Percentiles rank a stretch among this genome's conserved stretches.
phyloP scores from a whole-genome alignment of 2,329 filamentous ascomycete species.

The Cercospora berteroae region DNA sequence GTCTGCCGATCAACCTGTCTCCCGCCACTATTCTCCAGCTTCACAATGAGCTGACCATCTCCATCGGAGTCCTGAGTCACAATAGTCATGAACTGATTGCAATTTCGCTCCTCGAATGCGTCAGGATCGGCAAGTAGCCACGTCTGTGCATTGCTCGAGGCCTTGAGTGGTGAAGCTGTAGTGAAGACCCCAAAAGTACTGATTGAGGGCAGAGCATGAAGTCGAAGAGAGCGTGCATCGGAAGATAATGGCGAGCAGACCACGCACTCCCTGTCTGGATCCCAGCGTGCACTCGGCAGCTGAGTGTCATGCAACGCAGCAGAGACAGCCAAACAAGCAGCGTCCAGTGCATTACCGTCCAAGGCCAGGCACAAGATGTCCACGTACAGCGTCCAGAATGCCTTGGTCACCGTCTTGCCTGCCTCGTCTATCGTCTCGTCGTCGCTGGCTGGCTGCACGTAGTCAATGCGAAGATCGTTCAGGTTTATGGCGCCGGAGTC shows the following conservation, averaged over 20 bases:
- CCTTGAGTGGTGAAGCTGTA: constrained; percentile 51
- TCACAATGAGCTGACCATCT: constrained; percentile 58
- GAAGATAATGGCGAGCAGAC: constrained; percentile 66
- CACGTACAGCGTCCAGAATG: constrained; percentile 93
- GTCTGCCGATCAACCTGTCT: constrained; percentile 63
- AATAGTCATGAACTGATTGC: constrained; percentile 77
- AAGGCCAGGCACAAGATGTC: constrained; percentile 93
- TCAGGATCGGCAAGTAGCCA: constrained; percentile 90
- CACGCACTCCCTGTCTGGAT: constrained; percentile 74
- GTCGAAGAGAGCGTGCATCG: constrained; percentile 55
- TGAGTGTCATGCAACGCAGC: constrained; percentile 76
- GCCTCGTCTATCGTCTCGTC: constrained; percentile 46
- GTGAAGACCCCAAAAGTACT: constrained; percentile 77
- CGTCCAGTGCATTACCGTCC: constrained; percentile 88
- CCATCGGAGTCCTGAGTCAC: constrained; percentile 61
- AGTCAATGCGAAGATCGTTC: constrained; percentile 67
- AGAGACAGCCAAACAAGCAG: constrained; percentile 79
- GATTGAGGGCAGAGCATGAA: constrained; percentile 70
- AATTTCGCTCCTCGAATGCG: constrained; percentile 81
- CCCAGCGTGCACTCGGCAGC: constrained; percentile 78
- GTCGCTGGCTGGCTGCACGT: constrained; percentile 46
- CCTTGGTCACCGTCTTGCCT: constrained; percentile 60
- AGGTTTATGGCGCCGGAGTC: constrained; percentile 64
- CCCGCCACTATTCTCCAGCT: constrained; percentile 82
- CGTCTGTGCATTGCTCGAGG: constrained; percentile 40